Evolutionary conservation across 805 yeast genomes (phyloP), one percentile per base, ranked within the genome.

Genomic region (Suhomyces emberorum): DNA sequence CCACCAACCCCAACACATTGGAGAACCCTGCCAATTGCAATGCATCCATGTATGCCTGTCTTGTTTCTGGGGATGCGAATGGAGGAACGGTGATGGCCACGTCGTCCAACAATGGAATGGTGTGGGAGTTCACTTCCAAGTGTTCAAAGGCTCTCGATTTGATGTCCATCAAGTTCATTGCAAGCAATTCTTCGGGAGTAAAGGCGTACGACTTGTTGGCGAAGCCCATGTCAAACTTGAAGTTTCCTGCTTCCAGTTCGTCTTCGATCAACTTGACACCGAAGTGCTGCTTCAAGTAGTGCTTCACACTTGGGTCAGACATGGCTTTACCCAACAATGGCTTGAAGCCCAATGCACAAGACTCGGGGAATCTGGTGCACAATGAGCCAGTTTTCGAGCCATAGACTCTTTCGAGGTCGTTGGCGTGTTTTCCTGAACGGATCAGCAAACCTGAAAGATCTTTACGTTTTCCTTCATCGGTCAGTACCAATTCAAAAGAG

Each of bases 381-480:
- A 82, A 65, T 0, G 85, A 72, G 14, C 77, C 69, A 1, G 88
- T 83, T n/a, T 80, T 73, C 1, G 87, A 75, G 3, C 97, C 97
- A 54, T 79, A 88, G 1, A 77, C 64, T 48, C 98, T 72, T 52
- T 84, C 91, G 11, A 83, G 41, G 4, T 62, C 48, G 12, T 46
- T 44, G 15, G 36, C 36, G 37, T 58, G 51, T 28, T 38, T 57
- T 5, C 34, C 24, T 14, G 16, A 15, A 34, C 79, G 74, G 42
- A 89, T 69, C 1, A 85, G 81, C 9, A 93, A 49, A 1, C 95
- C 96, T 3, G 89, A 74, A 4, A 81, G 68, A 51, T 91, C 98
- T 57, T 93, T 93, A 39, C 98, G 73, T 61, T 88, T 87, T 3
- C 96, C 83, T 51, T 93, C 98, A 17, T 87, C 82, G 3, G 97